phyloP scores from a whole-genome alignment of 306 rosid genomes.

The Dryas octopetala region DNA sequence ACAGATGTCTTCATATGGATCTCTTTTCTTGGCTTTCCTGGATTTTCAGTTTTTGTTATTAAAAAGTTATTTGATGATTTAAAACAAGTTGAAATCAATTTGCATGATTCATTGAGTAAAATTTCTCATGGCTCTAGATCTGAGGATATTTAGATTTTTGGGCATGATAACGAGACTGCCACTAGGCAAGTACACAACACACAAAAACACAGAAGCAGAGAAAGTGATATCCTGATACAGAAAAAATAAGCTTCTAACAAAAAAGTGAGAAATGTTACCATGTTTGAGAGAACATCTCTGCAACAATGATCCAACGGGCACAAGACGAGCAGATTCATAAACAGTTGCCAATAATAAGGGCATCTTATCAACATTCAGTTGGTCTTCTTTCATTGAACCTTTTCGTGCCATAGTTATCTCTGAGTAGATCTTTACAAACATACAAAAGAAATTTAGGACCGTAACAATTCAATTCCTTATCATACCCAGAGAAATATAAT shows the following conservation, averaged over 20 bases:
- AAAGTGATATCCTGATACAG: background rate
- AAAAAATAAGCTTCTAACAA: conserved; percentile 2
- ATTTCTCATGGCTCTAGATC: no score
- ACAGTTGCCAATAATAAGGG: conserved; percentile 70
- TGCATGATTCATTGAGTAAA: no score
- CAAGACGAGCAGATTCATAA: conserved; percentile 78
- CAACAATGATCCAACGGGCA: conserved; percentile 59
- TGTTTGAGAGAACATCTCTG: conserved; percentile 76
- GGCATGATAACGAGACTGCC: background rate
- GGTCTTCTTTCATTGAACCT: conserved; percentile 42
- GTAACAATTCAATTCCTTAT: background rate
- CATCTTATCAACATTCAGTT: conserved; percentile 56
- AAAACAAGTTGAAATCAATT: no score
- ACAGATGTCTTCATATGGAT: no score
- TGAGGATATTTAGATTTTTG: background rate
- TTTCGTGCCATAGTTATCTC: conserved; percentile 44
- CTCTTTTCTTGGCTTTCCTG: no score
- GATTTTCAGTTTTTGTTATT: no score
- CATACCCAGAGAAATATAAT: background rate
- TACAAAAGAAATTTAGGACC: background rate
- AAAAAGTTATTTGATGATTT: no score
- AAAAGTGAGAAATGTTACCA: conserved; percentile 42
- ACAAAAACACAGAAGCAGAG: background rate
- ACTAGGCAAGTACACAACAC: background rate
- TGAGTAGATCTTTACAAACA: conserved; percentile 58